Base-by-base conservation (phyloP, 2,329 filamentous ascomycete genomes). In the Mycogone perniciosa region DNA sequence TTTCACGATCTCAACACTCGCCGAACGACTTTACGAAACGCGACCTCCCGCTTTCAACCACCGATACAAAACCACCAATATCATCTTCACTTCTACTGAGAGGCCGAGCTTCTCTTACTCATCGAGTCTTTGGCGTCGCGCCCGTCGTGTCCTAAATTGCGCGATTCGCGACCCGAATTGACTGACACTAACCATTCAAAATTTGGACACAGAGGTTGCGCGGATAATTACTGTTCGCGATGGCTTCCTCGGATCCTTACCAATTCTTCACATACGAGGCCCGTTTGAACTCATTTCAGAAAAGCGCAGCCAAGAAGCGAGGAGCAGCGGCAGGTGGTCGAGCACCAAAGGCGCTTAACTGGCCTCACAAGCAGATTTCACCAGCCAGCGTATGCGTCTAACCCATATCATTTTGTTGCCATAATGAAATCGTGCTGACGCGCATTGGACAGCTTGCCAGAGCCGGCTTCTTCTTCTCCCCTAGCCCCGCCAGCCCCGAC, bases 391-490 rank as follows among this genome's bases (percentile, higher is more conserved):
- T 67, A 62, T 49, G 62, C 47, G 29, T 44, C 50, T 13, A n/a
- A n/a, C 27, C 29, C 41, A 44, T 20, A n/a, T 8, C 7, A 35
- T 35, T 46, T 44, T 10, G 9, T 13, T n/a, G 38, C 34, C 11
- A 30, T n/a, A 9, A 34, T 54, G 46, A 31, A 41, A 4, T 11
- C 7, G 38, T 53, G 49, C 58, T 66, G 47, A 70, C 58, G n/a
- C 5, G 31, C 9, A 5, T 30, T 39, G 44, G 44, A 41, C 64
- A 96, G 87, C 84, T 99, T 61, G 92, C 93, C 4, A 83, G 81
- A 63, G 92, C 93, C 51, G 93, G 93, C 35, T 96, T 99, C 72
- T 93, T 86, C 71, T 97, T 89, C 71, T 81, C 84, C 54, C 92
- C 93, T 2, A 82, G 80, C 10, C 76, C 81, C 46, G 78, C 81